phyloP scores from a whole-genome alignment of 768 basidiomycete genomes.

The Heimioporus sp. region DNA sequence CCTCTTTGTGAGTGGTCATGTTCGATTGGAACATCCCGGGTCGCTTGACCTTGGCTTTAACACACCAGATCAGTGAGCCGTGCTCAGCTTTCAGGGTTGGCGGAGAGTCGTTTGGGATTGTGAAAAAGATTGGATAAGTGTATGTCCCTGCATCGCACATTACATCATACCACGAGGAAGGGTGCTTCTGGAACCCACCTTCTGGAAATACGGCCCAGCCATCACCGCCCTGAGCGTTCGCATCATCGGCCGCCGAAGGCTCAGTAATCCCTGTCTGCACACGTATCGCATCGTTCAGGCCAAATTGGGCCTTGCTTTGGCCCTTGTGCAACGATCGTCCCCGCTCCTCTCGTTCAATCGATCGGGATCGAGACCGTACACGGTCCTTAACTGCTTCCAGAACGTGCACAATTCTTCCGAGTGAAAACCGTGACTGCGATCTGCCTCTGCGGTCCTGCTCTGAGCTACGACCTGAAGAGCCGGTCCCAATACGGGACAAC shows the following conservation, averaged over 20 bases:
- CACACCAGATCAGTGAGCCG: constrained; percentile 74
- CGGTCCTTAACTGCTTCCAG: constrained; percentile 43
- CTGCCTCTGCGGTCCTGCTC: constrained; percentile 31
- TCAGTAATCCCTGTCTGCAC: constrained; percentile 33
- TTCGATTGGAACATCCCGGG: constrained; percentile 78
- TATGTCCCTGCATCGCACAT: constrained; percentile 71
- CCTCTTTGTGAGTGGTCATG: constrained; percentile 65
- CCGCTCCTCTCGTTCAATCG: constrained; percentile 13
- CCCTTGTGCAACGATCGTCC: constrained; percentile 30
- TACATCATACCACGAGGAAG: constrained; percentile 39
- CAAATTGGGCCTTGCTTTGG: constrained; percentile 27
- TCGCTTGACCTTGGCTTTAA: constrained; percentile 81
- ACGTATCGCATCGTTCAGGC: background rate
- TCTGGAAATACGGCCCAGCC: constrained; percentile 88
- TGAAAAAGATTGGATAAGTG: constrained; percentile 91
- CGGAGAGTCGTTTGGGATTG: constrained; percentile 76
- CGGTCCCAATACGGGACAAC: constrained; percentile 10
- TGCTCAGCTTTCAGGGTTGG: constrained; percentile 73
- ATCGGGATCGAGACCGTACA: constrained; percentile 42
- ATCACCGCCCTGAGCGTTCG: constrained; percentile 37
- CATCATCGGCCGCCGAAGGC: constrained; percentile 8
- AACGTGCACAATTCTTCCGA: constrained; percentile 50
- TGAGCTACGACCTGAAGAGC: constrained; percentile 14
- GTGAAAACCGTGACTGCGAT: constrained; percentile 48
- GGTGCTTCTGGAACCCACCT: constrained; percentile 44